phyloP scores from a whole-genome alignment of 257 asterid genomes.

The Nicotiana tabacum region DNA sequence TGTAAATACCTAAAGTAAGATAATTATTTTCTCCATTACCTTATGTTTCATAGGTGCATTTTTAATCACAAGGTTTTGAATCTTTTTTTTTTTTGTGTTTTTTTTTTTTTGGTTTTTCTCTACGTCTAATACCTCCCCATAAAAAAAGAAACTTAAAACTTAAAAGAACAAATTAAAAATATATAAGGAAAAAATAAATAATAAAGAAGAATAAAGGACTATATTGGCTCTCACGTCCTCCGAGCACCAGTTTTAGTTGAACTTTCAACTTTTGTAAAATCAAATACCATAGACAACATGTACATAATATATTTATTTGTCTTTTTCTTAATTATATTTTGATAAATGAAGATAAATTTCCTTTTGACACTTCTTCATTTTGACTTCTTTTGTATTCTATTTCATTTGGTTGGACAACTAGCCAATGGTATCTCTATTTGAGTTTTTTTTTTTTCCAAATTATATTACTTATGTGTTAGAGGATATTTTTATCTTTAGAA shows the following conservation, averaged over 20 bases:
- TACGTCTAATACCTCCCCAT: not conserved
- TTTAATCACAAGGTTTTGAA: not conserved
- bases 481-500: not conserved
- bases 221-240: constrained; percentile 10
- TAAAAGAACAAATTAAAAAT: not conserved
- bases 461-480: not conserved
- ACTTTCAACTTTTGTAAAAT: not conserved
- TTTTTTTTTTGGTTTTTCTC: not conserved
- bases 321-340: not conserved
- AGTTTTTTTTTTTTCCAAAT: too few species aligned
- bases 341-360: not conserved
- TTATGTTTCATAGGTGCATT: not conserved
- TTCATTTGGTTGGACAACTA: not conserved
- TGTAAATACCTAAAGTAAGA: too few species aligned
- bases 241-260: not conserved
- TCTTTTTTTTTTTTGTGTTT: not conserved
- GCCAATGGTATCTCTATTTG: not conserved
- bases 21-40: not conserved
- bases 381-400: not conserved
- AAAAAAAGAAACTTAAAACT: not conserved
- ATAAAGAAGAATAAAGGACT: not conserved
- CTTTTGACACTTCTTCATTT: not conserved
- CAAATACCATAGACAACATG: not conserved
- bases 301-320: not conserved
- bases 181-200: not conserved